Evolutionary conservation across 345 rosid genomes (phyloP), one percentile per base, ranked within the genome.

Genomic region (Brassica cretica): DNA sequence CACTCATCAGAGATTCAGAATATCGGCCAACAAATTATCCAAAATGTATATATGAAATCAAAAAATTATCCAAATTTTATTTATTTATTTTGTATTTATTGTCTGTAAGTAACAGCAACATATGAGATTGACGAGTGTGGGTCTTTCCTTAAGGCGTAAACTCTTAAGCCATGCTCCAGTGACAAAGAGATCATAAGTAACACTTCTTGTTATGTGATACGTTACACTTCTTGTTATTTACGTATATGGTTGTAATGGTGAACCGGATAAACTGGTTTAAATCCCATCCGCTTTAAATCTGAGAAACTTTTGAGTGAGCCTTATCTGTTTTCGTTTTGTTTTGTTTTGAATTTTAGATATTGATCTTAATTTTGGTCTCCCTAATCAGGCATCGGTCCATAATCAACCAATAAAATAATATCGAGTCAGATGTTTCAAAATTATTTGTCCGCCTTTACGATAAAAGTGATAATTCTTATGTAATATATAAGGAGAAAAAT

Each of bases 121-220:
- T 12, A 62, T 33, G 71, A 74, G 62, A 68, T 41, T 68, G 74
- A 67, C 74, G 71, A 79, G 78, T 74, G 78, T 39, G 66, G 75
- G 82, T 62, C 71, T 73, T 53, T 79, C 4, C 46, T 71, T 27
- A 5, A 55, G 35, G 76, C 76, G 56, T 63, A 70, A 64, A 21
- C 59, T 4, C 44, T 2, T 53, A 64, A 53, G 76, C 61, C 76
- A 64, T 68, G 75, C 29, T 7, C 63, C 63, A 9, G 4, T 59
- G 30, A 25, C 64, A 59, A 24, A 24, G 32, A 24, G 6, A 10
- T 59, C n/a, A 24, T 5, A 59, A 58, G n/a, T 59, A 24, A 59
- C 63, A 4, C 63, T 11, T 59, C 32, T 2, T 24, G n/a, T 37
- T 24, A 15, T 55, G 64, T 24, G 32, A 24, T 59, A 59, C 32